Percentiles rank a stretch among this genome's conserved stretches.
Conservation (phyloP, 257 asterid species). For the Lycium ferocissimum region DNA sequence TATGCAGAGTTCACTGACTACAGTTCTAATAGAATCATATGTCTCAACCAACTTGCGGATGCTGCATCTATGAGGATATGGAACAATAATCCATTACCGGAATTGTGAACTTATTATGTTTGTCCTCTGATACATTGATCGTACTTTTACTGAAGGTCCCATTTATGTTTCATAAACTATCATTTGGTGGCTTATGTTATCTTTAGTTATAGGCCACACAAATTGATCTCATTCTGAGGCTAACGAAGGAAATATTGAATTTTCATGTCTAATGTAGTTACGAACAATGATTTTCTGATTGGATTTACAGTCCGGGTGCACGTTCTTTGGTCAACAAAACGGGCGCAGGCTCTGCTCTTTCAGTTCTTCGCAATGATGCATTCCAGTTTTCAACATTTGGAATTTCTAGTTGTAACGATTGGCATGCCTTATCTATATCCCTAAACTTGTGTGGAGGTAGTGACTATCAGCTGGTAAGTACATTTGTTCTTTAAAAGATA, state of each 20-base stretch:
- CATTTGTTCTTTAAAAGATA: conserved; percentile 8
- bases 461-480: conserved; percentile 48
- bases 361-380: conserved; percentile 22
- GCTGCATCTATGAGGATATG: conserved; percentile 19
- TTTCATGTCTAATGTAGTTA: neutral
- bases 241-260: neutral
- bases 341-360: neutral
- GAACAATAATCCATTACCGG: neutral
- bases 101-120: conserved; percentile 5
- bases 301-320: conserved; percentile 34
- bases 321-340: conserved; percentile 37
- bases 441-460: conserved; percentile 44
- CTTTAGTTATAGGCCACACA: neutral
- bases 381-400: conserved; percentile 47
- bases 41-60: neutral
- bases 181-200: conserved; percentile 17
- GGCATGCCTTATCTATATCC: conserved; percentile 49
- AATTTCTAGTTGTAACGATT: conserved; percentile 40
- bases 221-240: conserved; percentile 11
- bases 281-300: neutral
- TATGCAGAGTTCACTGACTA: neutral
- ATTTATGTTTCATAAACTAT: neutral
- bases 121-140: neutral
- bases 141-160: neutral
- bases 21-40: neutral